phyloP scores from a whole-genome alignment of 805 yeast genomes.

The Monosporozyma aquatica region DNA sequence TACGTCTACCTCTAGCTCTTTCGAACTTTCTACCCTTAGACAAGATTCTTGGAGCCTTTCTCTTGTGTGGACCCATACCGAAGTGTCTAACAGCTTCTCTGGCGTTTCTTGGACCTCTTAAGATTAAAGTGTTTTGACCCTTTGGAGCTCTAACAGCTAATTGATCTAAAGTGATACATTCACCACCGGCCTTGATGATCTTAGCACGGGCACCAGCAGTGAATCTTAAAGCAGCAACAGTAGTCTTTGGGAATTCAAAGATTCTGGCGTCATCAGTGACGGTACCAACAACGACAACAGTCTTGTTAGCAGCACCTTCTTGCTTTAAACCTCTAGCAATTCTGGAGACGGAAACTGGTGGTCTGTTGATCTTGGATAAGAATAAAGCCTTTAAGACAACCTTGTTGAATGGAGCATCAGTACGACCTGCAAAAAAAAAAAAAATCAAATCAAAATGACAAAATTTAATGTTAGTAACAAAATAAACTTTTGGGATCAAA shows the following conservation, averaged over 20 bases:
- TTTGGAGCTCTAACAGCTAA: slow-evolving; percentile 98
- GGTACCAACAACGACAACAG: slow-evolving; percentile 97
- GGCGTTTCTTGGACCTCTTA: slow-evolving; percentile 98
- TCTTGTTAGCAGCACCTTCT: slow-evolving; percentile 81
- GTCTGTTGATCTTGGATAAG: slow-evolving; percentile 98
- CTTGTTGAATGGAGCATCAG: slow-evolving; percentile 98
- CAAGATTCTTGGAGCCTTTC: slow-evolving; percentile 96
- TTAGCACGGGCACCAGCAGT: slow-evolving; percentile 98
- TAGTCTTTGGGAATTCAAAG: slow-evolving; percentile 88
- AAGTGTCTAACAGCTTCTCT: slow-evolving; percentile 99
- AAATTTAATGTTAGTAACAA: slow-evolving; percentile 2
- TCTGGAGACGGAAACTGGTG: slow-evolving; percentile 96
- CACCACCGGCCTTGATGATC: slow-evolving; percentile 98
- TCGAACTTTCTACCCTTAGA: slow-evolving; percentile 99
- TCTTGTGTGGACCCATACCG: slow-evolving; percentile 99
- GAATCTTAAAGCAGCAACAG: slow-evolving; percentile 98
- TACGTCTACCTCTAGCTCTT: slow-evolving; percentile 99
- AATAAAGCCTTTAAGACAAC: slow-evolving; percentile 87
- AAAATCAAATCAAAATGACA: slow-evolving; percentile 12
- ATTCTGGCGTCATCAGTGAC: slow-evolving; percentile 97
- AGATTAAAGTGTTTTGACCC: slow-evolving; percentile 95
- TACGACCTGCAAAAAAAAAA: slow-evolving; percentile 60
- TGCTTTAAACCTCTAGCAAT: slow-evolving; percentile 74
- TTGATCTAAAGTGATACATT: slow-evolving; percentile 97
- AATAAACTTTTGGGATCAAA: slow-evolving; percentile 1